Conservation (phyloP, 306 rosid genomes). For the Mimosa bimucronata region DNA sequence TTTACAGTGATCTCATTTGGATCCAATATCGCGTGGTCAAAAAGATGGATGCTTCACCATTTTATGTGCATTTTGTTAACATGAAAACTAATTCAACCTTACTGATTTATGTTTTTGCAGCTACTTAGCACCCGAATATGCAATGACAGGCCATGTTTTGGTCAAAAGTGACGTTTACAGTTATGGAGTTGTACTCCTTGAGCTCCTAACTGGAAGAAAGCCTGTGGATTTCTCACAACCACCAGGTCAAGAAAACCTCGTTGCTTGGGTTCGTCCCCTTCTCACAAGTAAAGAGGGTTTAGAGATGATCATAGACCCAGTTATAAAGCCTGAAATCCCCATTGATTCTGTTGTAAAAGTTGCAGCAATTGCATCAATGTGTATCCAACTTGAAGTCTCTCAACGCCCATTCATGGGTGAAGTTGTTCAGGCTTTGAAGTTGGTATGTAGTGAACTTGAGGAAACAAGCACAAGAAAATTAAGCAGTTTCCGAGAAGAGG, state of each 20-base stretch:
- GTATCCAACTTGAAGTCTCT: conserved; percentile 70
- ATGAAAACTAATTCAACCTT: conserved; percentile 24
- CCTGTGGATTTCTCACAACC: conserved; percentile 93
- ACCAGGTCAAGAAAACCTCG: conserved; percentile 94
- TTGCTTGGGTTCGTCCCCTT: conserved; percentile 90
- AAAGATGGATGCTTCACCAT: conserved; percentile 3
- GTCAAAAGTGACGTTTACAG: conserved; percentile 98
- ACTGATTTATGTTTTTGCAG: conserved; percentile 53
- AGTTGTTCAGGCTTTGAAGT: conserved; percentile 78
- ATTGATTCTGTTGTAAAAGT: conserved; percentile 54
- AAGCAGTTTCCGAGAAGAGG: conserved; percentile 47
- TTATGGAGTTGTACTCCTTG: conserved; percentile 96
- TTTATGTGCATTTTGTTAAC: conserved; percentile 26
- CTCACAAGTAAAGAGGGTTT: conserved; percentile 78
- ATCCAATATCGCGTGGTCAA: neutral
- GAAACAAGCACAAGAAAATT: conserved; percentile 45
- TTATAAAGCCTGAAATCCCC: conserved; percentile 55
- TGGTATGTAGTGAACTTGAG: conserved; percentile 63
- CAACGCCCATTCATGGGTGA: conserved; percentile 84
- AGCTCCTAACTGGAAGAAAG: conserved; percentile 92
- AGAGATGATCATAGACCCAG: conserved; percentile 70
- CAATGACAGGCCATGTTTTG: conserved; percentile 97
- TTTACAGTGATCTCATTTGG: conserved; percentile 1
- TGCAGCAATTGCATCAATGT: conserved; percentile 83
- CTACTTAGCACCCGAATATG: conserved; percentile 96